A percentile compares a stretch with the other conserved stretches of the same genome.
These are phyloP conservation scores for Aspergillus sergii DNA, from an alignment of 2,329 filamentous ascomycete genomes.

Conservation along the genomic window DNA sequence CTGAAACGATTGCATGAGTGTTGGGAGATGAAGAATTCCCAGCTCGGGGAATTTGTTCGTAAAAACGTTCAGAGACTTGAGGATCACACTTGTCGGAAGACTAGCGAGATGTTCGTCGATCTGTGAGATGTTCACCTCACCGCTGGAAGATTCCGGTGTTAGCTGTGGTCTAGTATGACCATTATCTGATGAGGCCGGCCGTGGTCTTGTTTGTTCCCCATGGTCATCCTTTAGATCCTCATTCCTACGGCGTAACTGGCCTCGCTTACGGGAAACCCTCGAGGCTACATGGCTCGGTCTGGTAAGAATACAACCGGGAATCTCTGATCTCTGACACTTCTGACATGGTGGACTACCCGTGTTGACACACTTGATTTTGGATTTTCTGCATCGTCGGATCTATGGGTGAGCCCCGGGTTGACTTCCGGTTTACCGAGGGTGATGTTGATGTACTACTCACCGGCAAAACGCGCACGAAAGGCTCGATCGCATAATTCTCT, in stretches of 20 bases:
- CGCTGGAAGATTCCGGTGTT: no score
- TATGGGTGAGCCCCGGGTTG: background rate
- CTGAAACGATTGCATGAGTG: background rate
- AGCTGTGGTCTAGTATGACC: no score
- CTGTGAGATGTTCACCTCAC: background rate
- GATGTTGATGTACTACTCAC: background rate
- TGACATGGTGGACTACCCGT: background rate
- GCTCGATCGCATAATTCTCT: background rate
- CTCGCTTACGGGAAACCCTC: background rate
- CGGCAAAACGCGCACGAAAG: slow-evolving; percentile 1
- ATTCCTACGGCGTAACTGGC: background rate
- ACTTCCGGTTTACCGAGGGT: background rate
- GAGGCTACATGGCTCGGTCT: background rate
- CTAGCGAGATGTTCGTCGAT: background rate
- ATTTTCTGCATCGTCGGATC: background rate
- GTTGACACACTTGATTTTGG: slow-evolving; percentile 6
- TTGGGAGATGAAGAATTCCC: slow-evolving; percentile 1
- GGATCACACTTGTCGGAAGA: background rate
- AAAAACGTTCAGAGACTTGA: slow-evolving; percentile 6
- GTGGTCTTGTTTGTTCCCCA: background rate
- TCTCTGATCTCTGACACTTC: background rate
- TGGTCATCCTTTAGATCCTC: background rate
- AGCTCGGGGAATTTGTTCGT: slow-evolving; percentile 7
- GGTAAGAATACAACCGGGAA: background rate
- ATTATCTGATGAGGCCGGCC: background rate